These are phyloP conservation scores for Podaxis sp. DNA, from an alignment of 768 basidiomycete species.

Conservation along the genomic window DNA sequence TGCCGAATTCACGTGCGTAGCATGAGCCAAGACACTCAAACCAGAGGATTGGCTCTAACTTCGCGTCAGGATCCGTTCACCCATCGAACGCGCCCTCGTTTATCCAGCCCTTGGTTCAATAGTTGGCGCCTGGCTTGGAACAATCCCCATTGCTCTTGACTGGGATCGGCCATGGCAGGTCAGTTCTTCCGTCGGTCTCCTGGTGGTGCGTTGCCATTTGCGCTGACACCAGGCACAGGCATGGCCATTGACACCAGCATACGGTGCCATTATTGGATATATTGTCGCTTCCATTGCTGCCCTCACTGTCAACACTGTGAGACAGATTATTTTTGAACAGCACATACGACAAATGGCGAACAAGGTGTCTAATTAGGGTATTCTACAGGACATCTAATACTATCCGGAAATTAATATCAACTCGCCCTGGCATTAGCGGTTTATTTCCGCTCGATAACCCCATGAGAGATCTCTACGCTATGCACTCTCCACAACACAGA, in stretches of 20 bases:
- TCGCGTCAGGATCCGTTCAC: slow-evolving; percentile 43
- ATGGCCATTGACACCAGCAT: slow-evolving; percentile 79
- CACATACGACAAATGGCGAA: slow-evolving; percentile 9
- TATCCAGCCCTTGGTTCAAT: slow-evolving; percentile 74
- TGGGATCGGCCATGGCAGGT: slow-evolving; percentile 99
- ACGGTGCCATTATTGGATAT: slow-evolving; percentile 67
- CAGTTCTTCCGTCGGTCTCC: slow-evolving; percentile 16
- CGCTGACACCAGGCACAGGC: slow-evolving; percentile 40
- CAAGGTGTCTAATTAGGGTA: slow-evolving; percentile 1
- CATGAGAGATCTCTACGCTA: slow-evolving; percentile 12
- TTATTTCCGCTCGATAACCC: slow-evolving; percentile 1
- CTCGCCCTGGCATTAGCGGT: background rate
- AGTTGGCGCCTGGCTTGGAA: slow-evolving; percentile 77
- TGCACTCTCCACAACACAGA: slow-evolving; percentile 37
- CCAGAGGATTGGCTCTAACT: slow-evolving; percentile 6
- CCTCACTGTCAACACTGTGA: slow-evolving; percentile 38
- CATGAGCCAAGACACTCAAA: background rate
- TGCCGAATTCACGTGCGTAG: slow-evolving; percentile 72
- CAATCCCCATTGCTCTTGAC: slow-evolving; percentile 84
- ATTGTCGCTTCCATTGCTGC: slow-evolving; percentile 54
- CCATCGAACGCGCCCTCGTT: slow-evolving; percentile 72
- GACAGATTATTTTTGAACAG: slow-evolving; percentile 36
- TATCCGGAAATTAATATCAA: background rate
- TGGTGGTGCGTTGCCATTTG: background rate
- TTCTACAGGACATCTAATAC: background rate